These are phyloP conservation scores for Delitschia confertaspora DNA, from an alignment of 495 filamentous ascomycete genomes.

Conservation along the genomic window DNA sequence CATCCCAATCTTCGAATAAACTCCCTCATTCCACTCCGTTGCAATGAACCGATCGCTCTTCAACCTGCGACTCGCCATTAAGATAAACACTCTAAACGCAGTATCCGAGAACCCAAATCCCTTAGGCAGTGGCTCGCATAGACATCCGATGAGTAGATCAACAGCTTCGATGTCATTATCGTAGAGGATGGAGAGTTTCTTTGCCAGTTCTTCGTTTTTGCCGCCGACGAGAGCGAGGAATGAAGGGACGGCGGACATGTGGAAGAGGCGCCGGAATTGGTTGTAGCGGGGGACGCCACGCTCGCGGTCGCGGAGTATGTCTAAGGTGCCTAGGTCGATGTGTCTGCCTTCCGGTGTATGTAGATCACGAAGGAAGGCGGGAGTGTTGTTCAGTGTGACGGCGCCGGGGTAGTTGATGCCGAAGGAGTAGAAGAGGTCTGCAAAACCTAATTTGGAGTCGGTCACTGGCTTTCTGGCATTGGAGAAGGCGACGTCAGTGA, in stretches of 20 bases:
- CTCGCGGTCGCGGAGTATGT: slow-evolving; percentile 41
- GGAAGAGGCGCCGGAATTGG: slow-evolving; percentile 38
- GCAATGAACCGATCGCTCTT: slow-evolving; percentile 39
- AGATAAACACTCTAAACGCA: slow-evolving; percentile 13
- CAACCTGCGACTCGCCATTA: slow-evolving; percentile 15
- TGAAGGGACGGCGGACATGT: slow-evolving; percentile 27
- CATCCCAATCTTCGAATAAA: slow-evolving; percentile 37
- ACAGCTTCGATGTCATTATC: slow-evolving; percentile 34
- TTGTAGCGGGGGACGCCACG: slow-evolving; percentile 42
- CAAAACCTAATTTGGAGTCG: slow-evolving; percentile 29
- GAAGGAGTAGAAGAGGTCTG: slow-evolving; percentile 40
- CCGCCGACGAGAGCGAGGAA: slow-evolving; percentile 36
- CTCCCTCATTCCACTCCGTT: slow-evolving; percentile 31
- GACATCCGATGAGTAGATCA: slow-evolving; percentile 36
- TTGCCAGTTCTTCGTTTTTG: slow-evolving; percentile 29
- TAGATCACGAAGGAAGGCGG: slow-evolving; percentile 36
- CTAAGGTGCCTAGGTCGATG: slow-evolving; percentile 37
- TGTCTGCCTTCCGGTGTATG: slow-evolving; percentile 30
- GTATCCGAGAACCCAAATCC: slow-evolving; percentile 36
- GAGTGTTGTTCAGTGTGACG: slow-evolving; percentile 38
- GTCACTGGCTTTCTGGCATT: slow-evolving; percentile 31
- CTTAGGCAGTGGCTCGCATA: slow-evolving; percentile 35
- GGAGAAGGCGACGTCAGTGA: slow-evolving; percentile 30
- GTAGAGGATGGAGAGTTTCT: slow-evolving; percentile 30
- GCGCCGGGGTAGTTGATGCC: slow-evolving; percentile 41